Percentiles rank a stretch among this genome's conserved stretches.
phyloP scores from a whole-genome alignment of 768 basidiomycete genomes.

The Pleurotus cornucopiae region DNA sequence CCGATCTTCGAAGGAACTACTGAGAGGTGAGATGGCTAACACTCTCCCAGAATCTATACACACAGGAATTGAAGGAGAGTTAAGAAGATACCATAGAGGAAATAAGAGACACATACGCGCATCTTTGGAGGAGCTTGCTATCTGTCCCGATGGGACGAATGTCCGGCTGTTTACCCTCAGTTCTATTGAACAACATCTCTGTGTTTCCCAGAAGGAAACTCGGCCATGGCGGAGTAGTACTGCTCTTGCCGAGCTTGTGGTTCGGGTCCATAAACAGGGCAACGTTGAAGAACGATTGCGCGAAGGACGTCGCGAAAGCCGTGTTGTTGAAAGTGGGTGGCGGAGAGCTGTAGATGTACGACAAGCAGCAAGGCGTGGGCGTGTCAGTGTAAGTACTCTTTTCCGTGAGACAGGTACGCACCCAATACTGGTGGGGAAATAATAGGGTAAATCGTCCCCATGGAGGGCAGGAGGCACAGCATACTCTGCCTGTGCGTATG shows the following conservation, averaged over 20 bases:
- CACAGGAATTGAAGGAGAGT: background rate
- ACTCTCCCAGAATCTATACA: background rate
- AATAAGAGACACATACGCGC: background rate
- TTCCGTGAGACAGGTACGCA: background rate
- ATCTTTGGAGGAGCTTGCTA: background rate
- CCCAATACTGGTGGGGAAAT: slow-evolving; percentile 10
- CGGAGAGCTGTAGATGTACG: too few relatives aligned
- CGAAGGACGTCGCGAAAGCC: slow-evolving; percentile 17
- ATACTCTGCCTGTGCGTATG: slow-evolving; percentile 18
- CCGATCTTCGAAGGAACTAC: background rate
- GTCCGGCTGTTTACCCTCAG: background rate
- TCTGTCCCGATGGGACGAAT: slow-evolving; percentile 2
- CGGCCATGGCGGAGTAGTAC: slow-evolving; percentile 17
- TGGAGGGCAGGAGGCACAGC: slow-evolving; percentile 19
- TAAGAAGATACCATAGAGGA: background rate
- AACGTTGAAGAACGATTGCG: slow-evolving; percentile 17
- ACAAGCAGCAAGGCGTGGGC: too few relatives aligned
- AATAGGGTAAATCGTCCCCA: slow-evolving; percentile 14
- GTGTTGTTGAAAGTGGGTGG: slow-evolving; percentile 15
- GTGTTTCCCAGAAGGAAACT: slow-evolving; percentile 7
- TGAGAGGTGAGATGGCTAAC: background rate
- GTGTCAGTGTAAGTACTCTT: too few relatives aligned
- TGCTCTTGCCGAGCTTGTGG: slow-evolving; percentile 12
- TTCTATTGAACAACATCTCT: slow-evolving; percentile 28
- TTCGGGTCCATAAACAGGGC: slow-evolving; percentile 15